A percentile compares a stretch with the other conserved stretches of the same genome.
These are phyloP conservation scores for Hortiboletus campestris DNA, from an alignment of 768 basidiomycete genomes.

Conservation along the genomic window DNA sequence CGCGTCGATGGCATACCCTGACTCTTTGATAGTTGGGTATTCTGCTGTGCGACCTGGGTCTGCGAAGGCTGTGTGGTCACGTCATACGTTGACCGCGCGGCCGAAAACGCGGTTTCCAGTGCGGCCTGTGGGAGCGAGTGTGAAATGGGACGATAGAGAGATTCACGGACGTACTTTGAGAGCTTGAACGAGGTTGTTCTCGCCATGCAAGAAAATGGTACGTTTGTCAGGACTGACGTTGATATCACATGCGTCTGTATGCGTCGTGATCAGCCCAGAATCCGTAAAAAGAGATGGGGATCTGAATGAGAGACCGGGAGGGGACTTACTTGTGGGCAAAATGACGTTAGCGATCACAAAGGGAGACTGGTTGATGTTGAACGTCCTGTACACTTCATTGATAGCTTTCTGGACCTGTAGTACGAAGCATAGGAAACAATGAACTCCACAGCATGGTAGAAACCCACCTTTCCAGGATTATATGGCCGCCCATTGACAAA, in stretches of 20 bases:
- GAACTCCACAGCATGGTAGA: background rate
- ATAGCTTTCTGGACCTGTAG: conserved; percentile 80
- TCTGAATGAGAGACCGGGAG: background rate
- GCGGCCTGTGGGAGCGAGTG: conserved; percentile 42
- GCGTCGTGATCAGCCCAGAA: background rate
- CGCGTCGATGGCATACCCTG: background rate
- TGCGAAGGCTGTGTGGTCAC: conserved; percentile 35
- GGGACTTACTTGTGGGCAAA: conserved; percentile 67
- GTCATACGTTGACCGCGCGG: conserved; percentile 71
- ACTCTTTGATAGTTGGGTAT: background rate
- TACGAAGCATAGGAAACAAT: background rate
- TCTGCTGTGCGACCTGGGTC: conserved; percentile 10
- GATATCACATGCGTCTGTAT: conserved; percentile 76
- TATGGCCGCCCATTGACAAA: conserved; percentile 93
- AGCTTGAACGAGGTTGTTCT: conserved; percentile 71
- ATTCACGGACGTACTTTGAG: conserved; percentile 57
- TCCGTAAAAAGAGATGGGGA: too few relatives aligned
- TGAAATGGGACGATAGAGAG: background rate
- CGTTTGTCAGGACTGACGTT: conserved; percentile 97
- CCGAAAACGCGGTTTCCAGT: conserved; percentile 66
- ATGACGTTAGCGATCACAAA: conserved; percentile 82
- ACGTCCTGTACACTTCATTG: conserved; percentile 90
- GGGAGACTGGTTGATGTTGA: conserved; percentile 72
- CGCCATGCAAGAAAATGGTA: conserved; percentile 90
- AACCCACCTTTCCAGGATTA: conserved; percentile 63